Percentiles rank a stretch among this genome's conserved stretches.
Conservation (phyloP, 768 basidiomycete species). For the Tylopilus sp. region DNA sequence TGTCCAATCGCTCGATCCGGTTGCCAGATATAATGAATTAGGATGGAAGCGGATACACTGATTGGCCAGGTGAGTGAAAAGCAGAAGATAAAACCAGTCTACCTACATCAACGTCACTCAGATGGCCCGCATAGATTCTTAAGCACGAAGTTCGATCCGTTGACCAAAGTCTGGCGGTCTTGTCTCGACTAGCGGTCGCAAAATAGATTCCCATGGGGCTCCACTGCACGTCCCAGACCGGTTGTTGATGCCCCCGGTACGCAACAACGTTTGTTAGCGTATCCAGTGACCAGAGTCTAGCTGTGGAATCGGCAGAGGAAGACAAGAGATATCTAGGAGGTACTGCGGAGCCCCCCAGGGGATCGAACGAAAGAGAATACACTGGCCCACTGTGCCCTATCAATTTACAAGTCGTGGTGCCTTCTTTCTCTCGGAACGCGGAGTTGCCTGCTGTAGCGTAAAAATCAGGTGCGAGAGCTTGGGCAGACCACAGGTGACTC, state of each 20-base stretch:
- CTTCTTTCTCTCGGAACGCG: constrained; percentile 75
- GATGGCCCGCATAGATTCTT: constrained; percentile 91
- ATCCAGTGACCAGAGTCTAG: constrained; percentile 93
- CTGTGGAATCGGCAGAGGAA: constrained; percentile 86
- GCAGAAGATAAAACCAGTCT: neutral
- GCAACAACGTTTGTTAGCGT: constrained; percentile 92
- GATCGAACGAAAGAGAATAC: constrained; percentile 92
- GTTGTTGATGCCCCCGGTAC: constrained; percentile 94
- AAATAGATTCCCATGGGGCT: constrained; percentile 98
- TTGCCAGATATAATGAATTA: constrained; percentile 95
- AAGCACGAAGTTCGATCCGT: constrained; percentile 86
- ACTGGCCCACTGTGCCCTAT: constrained; percentile 97
- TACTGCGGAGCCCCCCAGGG: constrained; percentile 78
- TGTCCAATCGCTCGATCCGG: constrained; percentile 95
- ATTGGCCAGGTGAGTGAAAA: constrained; percentile 1
- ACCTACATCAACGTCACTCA: constrained; percentile 96
- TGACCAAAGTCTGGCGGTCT: constrained; percentile 94
- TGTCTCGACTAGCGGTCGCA: constrained; percentile 90
- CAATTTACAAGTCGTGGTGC: constrained; percentile 82
- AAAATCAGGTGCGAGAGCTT: neutral
- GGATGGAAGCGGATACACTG: constrained; percentile 97
- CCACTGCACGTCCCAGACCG: constrained; percentile 99
- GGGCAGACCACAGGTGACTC: constrained; percentile 25
- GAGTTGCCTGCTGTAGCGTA: constrained; percentile 46
- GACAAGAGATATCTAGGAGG: constrained; percentile 89